These are phyloP conservation scores for Durusdinium trenchii DNA, from an alignment of 73 alveolate genomes.

Conservation along the genomic window DNA sequence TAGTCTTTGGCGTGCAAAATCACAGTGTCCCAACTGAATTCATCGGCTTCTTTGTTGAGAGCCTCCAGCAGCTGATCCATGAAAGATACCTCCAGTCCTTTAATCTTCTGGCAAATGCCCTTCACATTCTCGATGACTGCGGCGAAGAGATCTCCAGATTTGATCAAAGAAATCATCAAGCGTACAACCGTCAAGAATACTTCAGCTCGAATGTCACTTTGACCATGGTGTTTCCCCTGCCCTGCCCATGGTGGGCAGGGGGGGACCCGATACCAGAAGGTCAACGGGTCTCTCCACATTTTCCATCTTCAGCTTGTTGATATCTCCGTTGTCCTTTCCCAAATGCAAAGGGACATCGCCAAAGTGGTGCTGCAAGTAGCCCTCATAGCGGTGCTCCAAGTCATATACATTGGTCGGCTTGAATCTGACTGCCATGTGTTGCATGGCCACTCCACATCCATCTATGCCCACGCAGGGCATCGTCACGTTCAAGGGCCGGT, in stretches of 20 bases:
- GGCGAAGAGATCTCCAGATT: neutral
- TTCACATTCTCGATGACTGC: neutral
- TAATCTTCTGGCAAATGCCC: too few species aligned
- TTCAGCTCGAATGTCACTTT: neutral
- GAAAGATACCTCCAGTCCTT: too few species aligned
- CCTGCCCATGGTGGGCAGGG: constrained; percentile 71
- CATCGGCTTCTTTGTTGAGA: neutral
- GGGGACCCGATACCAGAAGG: neutral
- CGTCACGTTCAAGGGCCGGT: neutral
- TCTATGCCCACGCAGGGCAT: constrained; percentile 36
- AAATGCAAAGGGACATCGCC: too few species aligned
- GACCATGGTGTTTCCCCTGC: neutral
- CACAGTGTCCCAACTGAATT: neutral
- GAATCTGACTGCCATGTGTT: neutral
- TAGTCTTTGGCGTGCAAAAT: neutral
- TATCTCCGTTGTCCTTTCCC: too few species aligned
- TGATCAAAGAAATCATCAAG: neutral
- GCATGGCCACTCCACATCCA: constrained; percentile 26
- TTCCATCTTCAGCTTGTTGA: neutral
- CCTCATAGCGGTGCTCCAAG: neutral
- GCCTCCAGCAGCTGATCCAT: too few species aligned
- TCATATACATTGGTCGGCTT: constrained; percentile 14
- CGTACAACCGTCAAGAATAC: neutral
- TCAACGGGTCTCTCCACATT: neutral
- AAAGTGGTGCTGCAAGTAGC: constrained; percentile 6